Evolutionary conservation across 2,329 filamentous ascomycete species (phyloP), one percentile per base, ranked within the genome.

Genomic region (Sclerotinia nivalis): DNA sequence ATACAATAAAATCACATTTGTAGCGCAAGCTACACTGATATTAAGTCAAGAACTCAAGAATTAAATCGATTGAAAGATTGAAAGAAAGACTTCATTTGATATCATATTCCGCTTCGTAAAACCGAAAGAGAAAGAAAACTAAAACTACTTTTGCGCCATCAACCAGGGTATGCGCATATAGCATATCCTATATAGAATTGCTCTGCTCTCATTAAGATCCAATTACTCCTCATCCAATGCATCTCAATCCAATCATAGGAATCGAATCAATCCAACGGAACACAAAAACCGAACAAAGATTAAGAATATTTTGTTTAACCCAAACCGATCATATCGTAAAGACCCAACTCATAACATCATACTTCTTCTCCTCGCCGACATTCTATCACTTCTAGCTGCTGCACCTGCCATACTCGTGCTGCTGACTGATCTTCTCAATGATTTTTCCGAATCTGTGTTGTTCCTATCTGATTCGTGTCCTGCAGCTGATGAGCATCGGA

Each of bases 301-400:
- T 69, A 69, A 69, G 9, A 65, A 69, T 69, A 69, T 28, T 69
- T 22, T 20, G 10, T 43, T 43, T 55, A 66, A 2, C 40, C 47
- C 31, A 45, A 56, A 37, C 60, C 12, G 43, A 22, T 62, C 68
- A 28, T 70, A 56, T 72, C 54, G 58, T 69, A 55, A 69, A 67
- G 60, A 71, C 37, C 25, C 71, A 72, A 70, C 73, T 78, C 75
- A 79, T 78, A 78, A 72, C 77, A 79, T 79, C 78, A 78, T 79
- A 66, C 78, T 79, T 71, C 76, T 74, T 66, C 78, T 77, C 56
- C 78, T 73, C 59, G 73, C 74, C 20, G 74, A 72, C 20, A 78
- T 73, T 45, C 78, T 74, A 31, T 78, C 77, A 60, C 71, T 72
- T 66, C 77, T 75, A n/a, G 74, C 71, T 12, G 69, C 72, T n/a